Evolutionary conservation across 2,329 filamentous ascomycete species (phyloP).

Genomic region (Diplodia seriata): DNA sequence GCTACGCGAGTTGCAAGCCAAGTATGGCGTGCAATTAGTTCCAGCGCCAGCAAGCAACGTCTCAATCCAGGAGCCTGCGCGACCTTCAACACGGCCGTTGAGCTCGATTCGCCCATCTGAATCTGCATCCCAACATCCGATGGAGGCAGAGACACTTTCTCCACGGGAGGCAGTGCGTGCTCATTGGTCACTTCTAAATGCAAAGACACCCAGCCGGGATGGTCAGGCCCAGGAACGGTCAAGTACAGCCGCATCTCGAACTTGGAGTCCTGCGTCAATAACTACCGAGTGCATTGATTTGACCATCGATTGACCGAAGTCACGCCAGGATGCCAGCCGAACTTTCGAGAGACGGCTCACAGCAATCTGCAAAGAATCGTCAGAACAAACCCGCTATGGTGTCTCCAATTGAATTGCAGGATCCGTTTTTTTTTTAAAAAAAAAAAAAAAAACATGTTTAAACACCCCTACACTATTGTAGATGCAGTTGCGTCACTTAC

Average conservation of each 20-base stretch:
- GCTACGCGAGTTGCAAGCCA: background rate
- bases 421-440: too few relatives aligned
- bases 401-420: too few relatives aligned
- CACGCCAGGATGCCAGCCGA: background rate
- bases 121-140: background rate
- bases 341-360: too few relatives aligned
- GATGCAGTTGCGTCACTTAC: too few relatives aligned
- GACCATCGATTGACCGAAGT: background rate
- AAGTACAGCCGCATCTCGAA: background rate
- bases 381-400: too few relatives aligned
- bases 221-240: background rate
- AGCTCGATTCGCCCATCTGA: background rate
- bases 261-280: background rate
- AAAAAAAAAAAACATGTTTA: too few relatives aligned
- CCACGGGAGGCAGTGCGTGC: slow-evolving; percentile 16
- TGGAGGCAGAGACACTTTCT: slow-evolving; percentile 1
- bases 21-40: background rate
- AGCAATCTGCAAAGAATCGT: too few relatives aligned
- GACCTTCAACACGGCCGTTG: background rate
- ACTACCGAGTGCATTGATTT: slow-evolving; percentile 17
- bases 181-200: slow-evolving; percentile 9
- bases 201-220: background rate
- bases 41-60: background rate
- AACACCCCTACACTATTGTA: too few relatives aligned
- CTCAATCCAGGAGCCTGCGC: background rate